Base-by-base conservation (phyloP, 306 rosid genomes). In the Cucurbita pepo region DNA sequence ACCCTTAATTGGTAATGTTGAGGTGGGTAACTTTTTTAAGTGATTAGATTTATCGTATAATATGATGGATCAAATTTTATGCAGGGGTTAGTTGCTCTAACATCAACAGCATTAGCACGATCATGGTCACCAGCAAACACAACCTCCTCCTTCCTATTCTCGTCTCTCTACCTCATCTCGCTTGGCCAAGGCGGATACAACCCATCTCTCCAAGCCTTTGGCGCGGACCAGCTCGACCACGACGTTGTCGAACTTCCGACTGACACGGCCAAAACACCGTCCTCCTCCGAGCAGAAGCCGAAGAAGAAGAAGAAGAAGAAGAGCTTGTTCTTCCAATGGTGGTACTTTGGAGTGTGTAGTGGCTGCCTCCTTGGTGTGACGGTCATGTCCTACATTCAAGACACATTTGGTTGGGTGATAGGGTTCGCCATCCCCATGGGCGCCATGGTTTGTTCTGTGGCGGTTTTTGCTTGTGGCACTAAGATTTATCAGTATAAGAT, bases 321-420 rank as follows among this genome's bases (percentile, higher is more conserved):
- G 72, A 84, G 90, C 0, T 6, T 72, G 19, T 94, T 91, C 81
- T 94, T 91, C 63, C 91, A 86, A 11, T 89, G 92, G 85, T 91
- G 97, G 99, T 94, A 94, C 77, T 87, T 94, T 72, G 99, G 96
- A 3, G 78, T 94, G 21, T 94, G 99, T 51, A 80, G 81, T 73
- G 99, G 99, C 67, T 86, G 95, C 79, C 80, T 94, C 18, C 63
- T 89, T 82, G 97, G 99, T 6, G 90, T 94, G 56, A 89, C 95
- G 3, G 71, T 91, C 54, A 91, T 89, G 99, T 94, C 97, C 52
- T 94, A 94, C 78, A 86, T 94, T 56, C 99, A 94, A 80, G 99
- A 94, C 30, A 91, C 88, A 8, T 85, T 85, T 54, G 97, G 99
- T 8, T 91, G 99, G 99, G 91, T 94, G 5, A 45, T 86, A 34